A percentile compares a stretch with the other conserved stretches of the same genome.
phyloP scores from a whole-genome alignment of 2,329 filamentous ascomycete genomes.

The Ilyonectria destructans region DNA sequence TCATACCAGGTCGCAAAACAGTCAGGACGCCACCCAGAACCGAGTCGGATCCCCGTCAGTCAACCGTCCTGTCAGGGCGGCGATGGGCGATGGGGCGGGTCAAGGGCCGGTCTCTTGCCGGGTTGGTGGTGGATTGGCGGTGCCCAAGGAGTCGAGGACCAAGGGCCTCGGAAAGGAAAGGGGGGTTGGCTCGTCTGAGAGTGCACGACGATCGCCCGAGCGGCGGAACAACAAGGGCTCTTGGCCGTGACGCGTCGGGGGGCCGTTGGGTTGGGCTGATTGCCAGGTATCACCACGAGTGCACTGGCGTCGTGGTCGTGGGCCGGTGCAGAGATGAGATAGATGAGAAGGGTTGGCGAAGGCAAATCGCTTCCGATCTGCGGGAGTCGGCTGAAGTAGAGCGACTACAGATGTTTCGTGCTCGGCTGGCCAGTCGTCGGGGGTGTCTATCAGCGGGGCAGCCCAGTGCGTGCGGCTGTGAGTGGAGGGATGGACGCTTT shows the following conservation, averaged over 20 bases:
- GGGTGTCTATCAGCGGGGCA: conserved; percentile 47
- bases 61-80: conserved; percentile 35
- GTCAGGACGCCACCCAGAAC: conserved; percentile 41
- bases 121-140: conserved; percentile 40
- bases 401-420: conserved; percentile 27
- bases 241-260: conserved; percentile 29
- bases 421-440: conserved; percentile 38
- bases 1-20: conserved; percentile 50
- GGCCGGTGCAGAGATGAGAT: conserved; percentile 29
- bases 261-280: conserved; percentile 25
- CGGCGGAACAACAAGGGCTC: conserved; percentile 34
- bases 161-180: conserved; percentile 44
- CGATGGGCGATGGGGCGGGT: conserved; percentile 41
- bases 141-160: conserved; percentile 35
- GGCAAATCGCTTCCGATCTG: conserved; percentile 40
- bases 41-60: conserved; percentile 44
- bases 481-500: conserved; percentile 33
- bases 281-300: conserved; percentile 34
- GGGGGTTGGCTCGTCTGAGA: conserved; percentile 45
- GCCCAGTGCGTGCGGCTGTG: conserved; percentile 45
- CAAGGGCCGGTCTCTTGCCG: conserved; percentile 39
- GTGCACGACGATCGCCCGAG: conserved; percentile 41
- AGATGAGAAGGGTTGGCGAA: conserved; percentile 34
- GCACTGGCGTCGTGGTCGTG: conserved; percentile 24
- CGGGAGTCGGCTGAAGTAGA: conserved; percentile 42